Evolutionary conservation across 2,329 filamentous ascomycete genomes (phyloP).

Genomic region (Cryphonectria japonica): DNA sequence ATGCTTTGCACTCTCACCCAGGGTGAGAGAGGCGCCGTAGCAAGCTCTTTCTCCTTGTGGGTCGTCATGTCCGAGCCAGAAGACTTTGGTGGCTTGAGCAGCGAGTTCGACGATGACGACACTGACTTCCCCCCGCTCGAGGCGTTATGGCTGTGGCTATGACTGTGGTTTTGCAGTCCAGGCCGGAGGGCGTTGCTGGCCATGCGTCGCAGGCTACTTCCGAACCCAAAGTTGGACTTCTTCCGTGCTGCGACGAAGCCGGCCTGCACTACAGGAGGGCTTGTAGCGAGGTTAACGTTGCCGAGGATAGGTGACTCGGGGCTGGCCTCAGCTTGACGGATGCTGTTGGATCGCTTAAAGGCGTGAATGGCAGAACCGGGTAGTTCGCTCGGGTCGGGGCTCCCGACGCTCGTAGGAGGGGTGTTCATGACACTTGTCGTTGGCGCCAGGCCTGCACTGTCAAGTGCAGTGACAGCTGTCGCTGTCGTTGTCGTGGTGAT

Average conservation of each 20-base stretch:
- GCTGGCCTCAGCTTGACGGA: constrained; percentile 5
- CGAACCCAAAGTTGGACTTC: constrained; percentile 27
- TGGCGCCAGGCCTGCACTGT: constrained; percentile 11
- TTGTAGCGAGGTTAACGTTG: constrained; percentile 20
- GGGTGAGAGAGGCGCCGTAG: constrained; percentile 23
- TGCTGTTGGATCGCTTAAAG: constrained; percentile 22
- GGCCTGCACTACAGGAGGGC: constrained; percentile 27
- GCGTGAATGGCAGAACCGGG: constrained; percentile 20
- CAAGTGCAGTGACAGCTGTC: constrained; percentile 7
- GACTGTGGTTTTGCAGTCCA: constrained; percentile 23
- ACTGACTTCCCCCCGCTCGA: background rate
- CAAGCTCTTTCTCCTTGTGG: constrained; percentile 7
- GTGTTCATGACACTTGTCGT: constrained; percentile 21
- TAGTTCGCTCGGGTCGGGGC: constrained; percentile 23
- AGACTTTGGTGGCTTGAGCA: constrained; percentile 9
- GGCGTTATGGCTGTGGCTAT: constrained; percentile 10
- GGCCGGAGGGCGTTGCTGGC: constrained; percentile 27
- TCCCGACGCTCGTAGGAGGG: constrained; percentile 22
- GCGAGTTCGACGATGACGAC: background rate
- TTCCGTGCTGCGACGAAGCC: constrained; percentile 27
- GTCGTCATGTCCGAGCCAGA: constrained; percentile 21
- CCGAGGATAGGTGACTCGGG: constrained; percentile 28
- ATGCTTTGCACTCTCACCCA: constrained; percentile 28
- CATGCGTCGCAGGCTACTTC: constrained; percentile 25
- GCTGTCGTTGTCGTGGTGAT: constrained; percentile 10